Evolutionary conservation across 495 filamentous ascomycete species (phyloP).

Genomic region (Penicillium crystallinum): DNA sequence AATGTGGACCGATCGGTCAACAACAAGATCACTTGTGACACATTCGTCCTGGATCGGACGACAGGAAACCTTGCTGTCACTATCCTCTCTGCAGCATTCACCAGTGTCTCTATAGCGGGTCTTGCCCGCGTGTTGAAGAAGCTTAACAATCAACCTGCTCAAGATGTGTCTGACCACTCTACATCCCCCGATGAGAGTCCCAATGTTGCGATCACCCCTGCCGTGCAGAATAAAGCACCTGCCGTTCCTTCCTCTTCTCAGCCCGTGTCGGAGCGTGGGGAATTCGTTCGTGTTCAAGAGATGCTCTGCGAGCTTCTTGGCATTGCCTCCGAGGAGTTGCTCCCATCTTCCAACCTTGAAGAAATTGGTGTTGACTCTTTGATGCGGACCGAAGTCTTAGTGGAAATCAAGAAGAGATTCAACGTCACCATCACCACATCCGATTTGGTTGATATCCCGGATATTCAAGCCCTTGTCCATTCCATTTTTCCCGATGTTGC

Average conservation of each 20-base stretch:
- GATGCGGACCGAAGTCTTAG: slow-evolving; percentile 35
- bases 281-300: not conserved
- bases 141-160: not conserved
- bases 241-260: not conserved
- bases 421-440: not conserved
- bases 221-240: not conserved
- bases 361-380: slow-evolving; percentile 42
- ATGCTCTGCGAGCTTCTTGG: slow-evolving; percentile 3
- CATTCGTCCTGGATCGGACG: not conserved
- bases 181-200: not conserved
- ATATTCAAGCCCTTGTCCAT: not conserved
- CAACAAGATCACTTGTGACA: not conserved
- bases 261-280: not conserved
- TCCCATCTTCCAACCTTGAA: not conserved
- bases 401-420: slow-evolving; percentile 28
- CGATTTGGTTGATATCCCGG: not conserved
- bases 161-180: not conserved
- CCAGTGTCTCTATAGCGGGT: not conserved
- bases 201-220: not conserved
- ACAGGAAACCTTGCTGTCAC: slow-evolving; percentile 1
- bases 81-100: not conserved
- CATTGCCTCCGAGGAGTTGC: not conserved
- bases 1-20: not conserved
- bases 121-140: not conserved
- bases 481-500: not conserved